phyloP scores from a whole-genome alignment of 1,284 basidiomycete species.

The Calocybe gambosa region DNA sequence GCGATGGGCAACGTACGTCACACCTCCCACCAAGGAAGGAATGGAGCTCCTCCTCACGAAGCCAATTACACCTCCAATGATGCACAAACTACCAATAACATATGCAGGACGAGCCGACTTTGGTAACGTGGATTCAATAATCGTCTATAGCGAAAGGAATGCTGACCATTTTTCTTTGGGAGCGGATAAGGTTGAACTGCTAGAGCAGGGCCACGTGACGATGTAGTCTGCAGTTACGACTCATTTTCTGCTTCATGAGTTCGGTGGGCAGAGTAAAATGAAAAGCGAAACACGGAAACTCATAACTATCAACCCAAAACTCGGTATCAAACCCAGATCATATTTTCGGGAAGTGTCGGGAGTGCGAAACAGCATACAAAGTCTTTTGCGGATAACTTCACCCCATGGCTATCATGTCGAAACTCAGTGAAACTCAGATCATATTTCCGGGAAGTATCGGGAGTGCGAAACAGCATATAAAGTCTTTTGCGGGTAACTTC shows the following conservation, averaged over 20 bases:
- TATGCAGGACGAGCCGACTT: slow-evolving; percentile 81
- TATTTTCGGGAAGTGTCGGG: slow-evolving; percentile 9
- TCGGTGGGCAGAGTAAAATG: no score
- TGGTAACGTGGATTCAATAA: background rate
- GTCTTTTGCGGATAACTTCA: background rate
- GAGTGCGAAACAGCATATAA: background rate
- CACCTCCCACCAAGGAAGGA: slow-evolving; percentile 76
- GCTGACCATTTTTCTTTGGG: slow-evolving; percentile 7
- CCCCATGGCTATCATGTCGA: no score
- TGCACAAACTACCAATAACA: slow-evolving; percentile 72
- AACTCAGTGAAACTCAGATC: slow-evolving; percentile 3
- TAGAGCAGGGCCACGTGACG: no score
- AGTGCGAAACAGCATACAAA: background rate
- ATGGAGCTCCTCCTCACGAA: slow-evolving; percentile 65
- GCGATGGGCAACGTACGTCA: slow-evolving; percentile 42
- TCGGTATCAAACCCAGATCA: slow-evolving; percentile 2
- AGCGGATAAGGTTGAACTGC: background rate
- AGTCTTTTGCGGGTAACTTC: background rate
- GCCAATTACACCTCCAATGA: slow-evolving; percentile 71
- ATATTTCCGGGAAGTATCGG: slow-evolving; percentile 9
- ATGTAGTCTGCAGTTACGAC: background rate
- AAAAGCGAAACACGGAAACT: no score
- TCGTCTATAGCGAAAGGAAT: background rate
- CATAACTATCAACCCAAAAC: no score
- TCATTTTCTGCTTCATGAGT: no score